These are phyloP conservation scores for Plasmodium inui DNA, from an alignment of 169 alveolate genomes.

Conservation along the genomic window DNA sequence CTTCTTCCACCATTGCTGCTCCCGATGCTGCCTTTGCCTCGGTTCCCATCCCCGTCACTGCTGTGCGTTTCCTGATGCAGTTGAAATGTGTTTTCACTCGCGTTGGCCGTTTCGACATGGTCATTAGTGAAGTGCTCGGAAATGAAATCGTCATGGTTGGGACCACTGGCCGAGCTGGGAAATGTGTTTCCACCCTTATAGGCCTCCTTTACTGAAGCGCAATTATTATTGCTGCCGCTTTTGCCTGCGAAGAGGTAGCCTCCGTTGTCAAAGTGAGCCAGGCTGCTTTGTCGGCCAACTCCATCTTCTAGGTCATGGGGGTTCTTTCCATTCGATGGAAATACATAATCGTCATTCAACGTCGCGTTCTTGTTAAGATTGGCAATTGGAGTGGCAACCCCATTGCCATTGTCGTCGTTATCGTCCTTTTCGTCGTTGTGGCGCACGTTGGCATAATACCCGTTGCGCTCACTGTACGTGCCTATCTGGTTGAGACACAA, in stretches of 20 bases:
- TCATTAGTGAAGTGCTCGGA: neutral
- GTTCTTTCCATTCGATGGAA: neutral
- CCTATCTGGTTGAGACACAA: neutral
- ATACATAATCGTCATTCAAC: neutral
- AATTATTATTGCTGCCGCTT: neutral
- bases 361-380: neutral
- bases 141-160: neutral
- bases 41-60: neutral
- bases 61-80: neutral
- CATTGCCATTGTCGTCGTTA: too few relatives aligned
- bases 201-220: neutral
- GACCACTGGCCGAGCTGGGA: neutral
- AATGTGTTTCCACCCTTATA: neutral
- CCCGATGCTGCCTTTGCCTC: too few relatives aligned
- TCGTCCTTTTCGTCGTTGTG: neutral
- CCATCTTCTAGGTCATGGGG: neutral
- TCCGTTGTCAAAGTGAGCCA: neutral
- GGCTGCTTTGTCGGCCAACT: neutral
- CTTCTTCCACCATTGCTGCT: neutral
- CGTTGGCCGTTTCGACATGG: neutral
- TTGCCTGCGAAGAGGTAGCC: neutral
- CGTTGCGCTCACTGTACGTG: conserved; percentile 5
- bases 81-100: neutral
- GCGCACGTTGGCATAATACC: neutral
- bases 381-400: neutral